phyloP scores from a whole-genome alignment of 441 rosid genomes.

The Hura crepitans region DNA sequence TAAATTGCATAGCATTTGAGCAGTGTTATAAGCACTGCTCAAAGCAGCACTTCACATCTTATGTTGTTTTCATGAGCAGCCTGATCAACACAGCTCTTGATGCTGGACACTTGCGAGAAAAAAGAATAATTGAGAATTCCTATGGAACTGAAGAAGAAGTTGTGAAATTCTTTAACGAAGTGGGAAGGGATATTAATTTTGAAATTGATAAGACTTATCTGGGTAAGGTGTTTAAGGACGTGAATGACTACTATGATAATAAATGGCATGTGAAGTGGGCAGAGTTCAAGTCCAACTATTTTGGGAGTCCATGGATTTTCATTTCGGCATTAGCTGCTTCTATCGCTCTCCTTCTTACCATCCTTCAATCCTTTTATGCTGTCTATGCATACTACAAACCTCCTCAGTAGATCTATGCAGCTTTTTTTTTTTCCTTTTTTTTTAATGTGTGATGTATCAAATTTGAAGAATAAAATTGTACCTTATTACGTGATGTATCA shows the following conservation, averaged over 20 bases:
- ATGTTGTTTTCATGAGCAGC: constrained; percentile 50
- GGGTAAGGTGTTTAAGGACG: constrained; percentile 32
- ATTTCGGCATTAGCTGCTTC: constrained; percentile 49
- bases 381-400: constrained; percentile 16
- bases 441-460: too few species aligned
- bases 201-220: constrained; percentile 38
- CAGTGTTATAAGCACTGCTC: constrained; percentile 46
- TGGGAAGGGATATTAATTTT: constrained; percentile 50
- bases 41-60: constrained; percentile 46
- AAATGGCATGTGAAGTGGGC: constrained; percentile 21
- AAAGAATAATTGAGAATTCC: constrained; percentile 46
- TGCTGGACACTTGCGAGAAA: constrained; percentile 33
- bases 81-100: constrained; percentile 34
- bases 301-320: constrained; percentile 53
- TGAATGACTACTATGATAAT: constrained; percentile 42
- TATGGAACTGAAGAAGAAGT: constrained; percentile 48
- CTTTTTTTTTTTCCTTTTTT: too few species aligned
- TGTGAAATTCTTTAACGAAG: constrained; percentile 8
- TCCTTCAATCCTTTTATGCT: constrained; percentile 29
- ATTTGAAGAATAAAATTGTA: too few species aligned
- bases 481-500: too few species aligned
- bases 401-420: too few species aligned
- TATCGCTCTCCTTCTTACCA: constrained; percentile 32
- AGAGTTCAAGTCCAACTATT: constrained; percentile 6
- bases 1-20: constrained; percentile 47